phyloP scores from a whole-genome alignment of 2,329 filamentous ascomycete species.

The Parascedosporium putredinis region DNA sequence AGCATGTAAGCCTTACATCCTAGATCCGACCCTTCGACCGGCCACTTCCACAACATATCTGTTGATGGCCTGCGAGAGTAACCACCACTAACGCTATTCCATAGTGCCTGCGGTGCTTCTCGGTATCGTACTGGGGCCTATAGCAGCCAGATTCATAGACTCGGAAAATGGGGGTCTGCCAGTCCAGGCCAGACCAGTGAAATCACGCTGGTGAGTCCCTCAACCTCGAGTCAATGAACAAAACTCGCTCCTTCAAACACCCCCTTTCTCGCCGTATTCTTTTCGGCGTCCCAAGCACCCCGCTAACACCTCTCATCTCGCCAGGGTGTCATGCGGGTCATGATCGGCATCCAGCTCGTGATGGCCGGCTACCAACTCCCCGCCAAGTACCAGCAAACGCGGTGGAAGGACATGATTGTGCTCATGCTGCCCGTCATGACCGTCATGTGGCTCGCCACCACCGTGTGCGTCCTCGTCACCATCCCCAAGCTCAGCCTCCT shows the following conservation, averaged over 20 bases:
- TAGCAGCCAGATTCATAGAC: conserved; percentile 43
- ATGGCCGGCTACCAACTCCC: conserved; percentile 54
- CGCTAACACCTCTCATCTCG: not conserved
- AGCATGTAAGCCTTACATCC: too few relatives aligned
- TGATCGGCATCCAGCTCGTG: conserved; percentile 52
- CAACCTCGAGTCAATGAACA: too few relatives aligned
- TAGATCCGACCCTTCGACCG: too few relatives aligned
- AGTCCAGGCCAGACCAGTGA: conserved; percentile 17
- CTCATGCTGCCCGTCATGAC: conserved; percentile 50
- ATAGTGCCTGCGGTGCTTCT: conserved; percentile 45
- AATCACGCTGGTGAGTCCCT: conserved; percentile 27
- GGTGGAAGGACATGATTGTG: conserved; percentile 42
- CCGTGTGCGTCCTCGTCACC: conserved; percentile 41
- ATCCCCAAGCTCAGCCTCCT: conserved; percentile 44
- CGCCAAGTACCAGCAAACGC: conserved; percentile 37
- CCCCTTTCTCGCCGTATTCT: too few relatives aligned
- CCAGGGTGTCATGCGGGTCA: conserved; percentile 37
- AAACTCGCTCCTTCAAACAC: too few relatives aligned
- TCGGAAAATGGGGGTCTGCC: conserved; percentile 28
- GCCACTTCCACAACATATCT: too few relatives aligned
- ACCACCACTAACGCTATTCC: not conserved
- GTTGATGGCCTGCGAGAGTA: conserved; percentile 14
- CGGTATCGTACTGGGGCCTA: conserved; percentile 43
- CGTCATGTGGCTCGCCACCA: conserved; percentile 50
- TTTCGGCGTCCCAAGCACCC: too few relatives aligned